Evolutionary conservation across 2,329 filamentous ascomycete species (phyloP), one percentile per base, ranked within the genome.

Genomic region (Juglanconis sp.): DNA sequence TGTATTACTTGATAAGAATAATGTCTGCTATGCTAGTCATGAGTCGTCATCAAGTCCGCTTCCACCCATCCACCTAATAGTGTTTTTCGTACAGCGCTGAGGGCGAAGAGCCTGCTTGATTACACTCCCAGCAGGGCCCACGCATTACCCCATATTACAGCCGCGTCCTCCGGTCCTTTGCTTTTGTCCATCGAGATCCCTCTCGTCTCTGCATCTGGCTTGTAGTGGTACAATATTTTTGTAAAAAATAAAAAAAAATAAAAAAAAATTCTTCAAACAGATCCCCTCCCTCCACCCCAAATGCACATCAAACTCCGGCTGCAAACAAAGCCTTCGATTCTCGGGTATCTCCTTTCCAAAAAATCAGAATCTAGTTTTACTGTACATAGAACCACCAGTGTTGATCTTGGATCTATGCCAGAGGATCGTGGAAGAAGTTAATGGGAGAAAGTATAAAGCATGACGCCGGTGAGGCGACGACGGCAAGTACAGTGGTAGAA

Each of bases 311-410:
- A 53, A 62, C 60, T 62, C 60, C 60, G 56, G 46, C 34, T 50
- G 51, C 56, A 55, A 59, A 48, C 31, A 53, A 56, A 49, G 56
- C 55, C 58, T 53, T 49, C 56, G 44, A 55, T 52, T 55, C 53
- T 42, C 47, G 60, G 60, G 60, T 62, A 62, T 62, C 60, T 59
- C 60, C 60, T 61, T 56, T 59, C 57, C 53, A 52, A 53, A 52
- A 56, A 47, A 36, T 46, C 35, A 55, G 38, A 38, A 51, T 56
- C 8, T 52, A 53, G 46, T 36, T 52, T 52, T 46, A 32, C 31
- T 30, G 8, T 62, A 40, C 35, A 52, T 34, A 17, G n/a, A 57
- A 38, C 56, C 60, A 34, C 50, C 49, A 52, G 53, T 51, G 59
- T 34, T 53, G 48, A 13, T 32, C 30, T 38, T 15, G 30, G 53